Percentiles rank a stretch among this genome's conserved stretches.
Conservation (phyloP, 1,284 basidiomycete species). For the Apiotrichum sp. region DNA sequence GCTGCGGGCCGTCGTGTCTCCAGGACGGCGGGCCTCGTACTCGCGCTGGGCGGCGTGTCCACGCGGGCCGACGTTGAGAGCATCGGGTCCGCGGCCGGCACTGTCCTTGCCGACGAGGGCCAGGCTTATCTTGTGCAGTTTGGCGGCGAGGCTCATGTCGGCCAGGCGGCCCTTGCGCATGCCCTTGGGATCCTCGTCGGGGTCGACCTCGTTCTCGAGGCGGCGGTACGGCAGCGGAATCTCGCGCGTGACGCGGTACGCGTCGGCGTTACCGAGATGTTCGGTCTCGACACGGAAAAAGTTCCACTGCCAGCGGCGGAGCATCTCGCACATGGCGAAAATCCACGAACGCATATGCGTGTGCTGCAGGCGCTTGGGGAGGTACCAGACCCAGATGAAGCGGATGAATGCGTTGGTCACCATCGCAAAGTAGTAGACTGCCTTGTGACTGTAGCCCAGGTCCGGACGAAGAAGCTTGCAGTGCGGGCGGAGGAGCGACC, state of each 20-base stretch:
- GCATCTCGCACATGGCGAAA: conserved; percentile 66
- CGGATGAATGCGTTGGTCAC: conserved; percentile 64
- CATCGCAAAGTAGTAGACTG: conserved; percentile 51
- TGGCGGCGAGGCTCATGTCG: neutral
- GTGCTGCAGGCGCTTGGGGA: conserved; percentile 55
- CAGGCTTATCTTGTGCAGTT: neutral
- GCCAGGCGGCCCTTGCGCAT: neutral
- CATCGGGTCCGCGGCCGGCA: conserved; percentile 29
- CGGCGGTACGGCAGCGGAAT: conserved; percentile 40
- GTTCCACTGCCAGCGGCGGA: conserved; percentile 85
- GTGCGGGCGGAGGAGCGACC: conserved; percentile 59
- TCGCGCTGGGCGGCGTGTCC: conserved; percentile 34
- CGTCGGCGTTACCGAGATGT: conserved; percentile 45
- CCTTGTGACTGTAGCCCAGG: conserved; percentile 58
- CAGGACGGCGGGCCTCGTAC: conserved; percentile 38
- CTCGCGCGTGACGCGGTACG: conserved; percentile 34
- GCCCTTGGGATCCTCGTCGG: conserved; percentile 18
- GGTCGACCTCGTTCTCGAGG: conserved; percentile 14
- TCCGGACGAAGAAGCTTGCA: conserved; percentile 67
- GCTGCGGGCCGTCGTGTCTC: conserved; percentile 14
- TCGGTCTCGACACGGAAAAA: conserved; percentile 53
- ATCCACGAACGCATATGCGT: conserved; percentile 62
- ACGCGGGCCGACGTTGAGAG: conserved; percentile 29
- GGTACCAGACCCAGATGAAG: conserved; percentile 76
- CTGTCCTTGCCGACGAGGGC: neutral